These are phyloP conservation scores for Pythium rishiriense DNA, from an alignment of 352 stramenopile species.

Conservation along the genomic window DNA sequence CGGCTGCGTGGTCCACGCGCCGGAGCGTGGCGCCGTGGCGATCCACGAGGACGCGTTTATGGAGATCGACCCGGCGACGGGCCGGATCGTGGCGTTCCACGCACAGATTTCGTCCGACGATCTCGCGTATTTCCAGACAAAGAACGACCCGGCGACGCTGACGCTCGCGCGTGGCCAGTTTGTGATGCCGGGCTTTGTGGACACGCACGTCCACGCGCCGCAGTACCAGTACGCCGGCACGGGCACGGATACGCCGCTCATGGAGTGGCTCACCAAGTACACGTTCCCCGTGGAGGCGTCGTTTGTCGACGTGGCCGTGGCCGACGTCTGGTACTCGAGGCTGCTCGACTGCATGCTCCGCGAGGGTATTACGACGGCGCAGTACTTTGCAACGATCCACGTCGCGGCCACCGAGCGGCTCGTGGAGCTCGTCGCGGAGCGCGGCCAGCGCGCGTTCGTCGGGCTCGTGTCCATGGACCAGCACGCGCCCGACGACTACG, in stretches of 20 bases:
- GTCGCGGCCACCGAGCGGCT: constrained; percentile 72
- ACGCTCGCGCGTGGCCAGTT: constrained; percentile 46
- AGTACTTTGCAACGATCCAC: constrained; percentile 92
- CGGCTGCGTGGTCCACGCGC: constrained; percentile 47
- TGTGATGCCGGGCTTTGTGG: constrained; percentile 88
- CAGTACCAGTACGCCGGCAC: constrained; percentile 91
- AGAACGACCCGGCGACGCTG: constrained; percentile 7
- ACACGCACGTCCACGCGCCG: constrained; percentile 91
- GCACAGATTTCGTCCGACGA: constrained; percentile 31
- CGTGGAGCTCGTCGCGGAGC: constrained; percentile 60
- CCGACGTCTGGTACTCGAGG: constrained; percentile 65
- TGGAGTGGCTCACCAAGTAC: constrained; percentile 91
- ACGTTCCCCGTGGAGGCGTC: constrained; percentile 87
- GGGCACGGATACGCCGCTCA: constrained; percentile 86
- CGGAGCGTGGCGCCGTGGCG: constrained; percentile 36
- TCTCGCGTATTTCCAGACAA: constrained; percentile 24
- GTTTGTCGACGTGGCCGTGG: constrained; percentile 58
- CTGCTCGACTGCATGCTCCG: constrained; percentile 72
- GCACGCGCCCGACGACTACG: constrained; percentile 75
- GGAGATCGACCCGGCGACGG: constrained; percentile 27
- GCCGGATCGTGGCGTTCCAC: constrained; percentile 48
- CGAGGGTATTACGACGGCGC: constrained; percentile 85
- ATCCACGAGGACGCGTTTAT: constrained; percentile 54
- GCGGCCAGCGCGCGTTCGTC: constrained; percentile 82
- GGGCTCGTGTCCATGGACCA: constrained; percentile 93